Conservation (phyloP, 1,139 yeast genomes). For the Pichia terricola region DNA sequence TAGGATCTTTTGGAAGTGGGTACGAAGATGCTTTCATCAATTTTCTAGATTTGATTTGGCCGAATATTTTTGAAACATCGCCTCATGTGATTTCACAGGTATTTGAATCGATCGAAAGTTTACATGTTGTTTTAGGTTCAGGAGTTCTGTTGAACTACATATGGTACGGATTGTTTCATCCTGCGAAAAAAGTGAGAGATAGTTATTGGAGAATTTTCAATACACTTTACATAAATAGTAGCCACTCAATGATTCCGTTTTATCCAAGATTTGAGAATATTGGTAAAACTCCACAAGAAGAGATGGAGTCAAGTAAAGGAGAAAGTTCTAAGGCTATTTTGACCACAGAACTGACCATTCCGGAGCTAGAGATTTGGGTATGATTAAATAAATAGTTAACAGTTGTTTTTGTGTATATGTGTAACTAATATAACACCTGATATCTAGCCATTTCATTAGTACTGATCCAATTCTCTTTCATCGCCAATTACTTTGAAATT, state of each 20-base stretch:
- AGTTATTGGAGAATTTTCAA: constrained; percentile 86
- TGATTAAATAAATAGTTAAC: constrained; percentile 3
- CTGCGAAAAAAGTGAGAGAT: constrained; percentile 76
- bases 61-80: constrained; percentile 84
- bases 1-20: constrained; percentile 70
- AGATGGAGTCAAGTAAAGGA: neutral
- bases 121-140: constrained; percentile 65
- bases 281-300: constrained; percentile 16
- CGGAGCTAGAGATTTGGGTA: constrained; percentile 24
- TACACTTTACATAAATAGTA: constrained; percentile 60
- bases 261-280: constrained; percentile 51
- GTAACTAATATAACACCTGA: too few relatives aligned
- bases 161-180: constrained; percentile 88
- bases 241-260: constrained; percentile 73
- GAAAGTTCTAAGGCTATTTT: constrained; percentile 1
- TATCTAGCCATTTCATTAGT: too few relatives aligned
- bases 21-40: constrained; percentile 71
- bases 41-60: constrained; percentile 63
- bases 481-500: too few relatives aligned
- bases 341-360: constrained; percentile 17
- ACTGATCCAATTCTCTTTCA: too few relatives aligned
- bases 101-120: constrained; percentile 69
- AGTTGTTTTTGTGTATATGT: too few relatives aligned
- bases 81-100: constrained; percentile 88
- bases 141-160: constrained; percentile 69